These are phyloP conservation scores for Orbilia ellipsospora DNA, from an alignment of 2,329 filamentous ascomycete genomes.

Conservation along the genomic window DNA sequence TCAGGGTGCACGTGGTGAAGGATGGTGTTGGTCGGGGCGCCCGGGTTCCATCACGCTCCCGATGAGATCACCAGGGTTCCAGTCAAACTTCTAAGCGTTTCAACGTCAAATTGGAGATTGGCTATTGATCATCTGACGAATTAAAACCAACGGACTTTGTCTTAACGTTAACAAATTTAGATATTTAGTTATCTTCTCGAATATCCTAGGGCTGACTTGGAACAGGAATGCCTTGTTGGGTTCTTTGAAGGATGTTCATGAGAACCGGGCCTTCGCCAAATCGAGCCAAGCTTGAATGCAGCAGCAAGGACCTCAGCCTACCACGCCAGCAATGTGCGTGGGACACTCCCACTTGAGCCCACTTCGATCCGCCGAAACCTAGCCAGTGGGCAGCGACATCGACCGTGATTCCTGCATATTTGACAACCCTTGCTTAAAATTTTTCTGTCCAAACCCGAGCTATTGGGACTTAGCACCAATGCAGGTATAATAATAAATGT, in stretches of 20 bases:
- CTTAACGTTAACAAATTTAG: conserved; percentile 18
- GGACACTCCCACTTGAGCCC: not conserved
- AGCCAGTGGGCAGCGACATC: conserved; percentile 11
- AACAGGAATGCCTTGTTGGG: conserved; percentile 48
- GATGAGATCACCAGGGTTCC: too few species aligned
- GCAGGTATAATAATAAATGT: conserved; percentile 50
- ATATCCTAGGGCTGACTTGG: conserved; percentile 32
- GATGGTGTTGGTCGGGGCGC: too few species aligned
- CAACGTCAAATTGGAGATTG: not conserved
- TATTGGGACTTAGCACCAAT: conserved; percentile 51
- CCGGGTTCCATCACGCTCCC: too few species aligned
- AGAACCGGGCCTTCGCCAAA: conserved; percentile 44
- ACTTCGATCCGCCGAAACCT: conserved; percentile 4
- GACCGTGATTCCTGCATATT: conserved; percentile 11
- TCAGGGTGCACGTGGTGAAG: too few species aligned
- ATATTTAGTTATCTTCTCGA: conserved; percentile 5
- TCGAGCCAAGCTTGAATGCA: conserved; percentile 48
- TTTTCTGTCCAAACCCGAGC: conserved; percentile 34
- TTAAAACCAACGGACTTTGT: conserved; percentile 7
- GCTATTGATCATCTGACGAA: conserved; percentile 21
- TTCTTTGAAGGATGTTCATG: conserved; percentile 23
- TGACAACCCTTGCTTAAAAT: conserved; percentile 30
- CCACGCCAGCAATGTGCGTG: conserved; percentile 4
- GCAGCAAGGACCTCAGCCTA: conserved; percentile 45
- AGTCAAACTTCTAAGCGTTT: not conserved